Percentiles rank a stretch among this genome's conserved stretches.
Evolutionary conservation across 108 stramenopile species (phyloP).

Genomic region (Fragilariopsis cylindrus): DNA sequence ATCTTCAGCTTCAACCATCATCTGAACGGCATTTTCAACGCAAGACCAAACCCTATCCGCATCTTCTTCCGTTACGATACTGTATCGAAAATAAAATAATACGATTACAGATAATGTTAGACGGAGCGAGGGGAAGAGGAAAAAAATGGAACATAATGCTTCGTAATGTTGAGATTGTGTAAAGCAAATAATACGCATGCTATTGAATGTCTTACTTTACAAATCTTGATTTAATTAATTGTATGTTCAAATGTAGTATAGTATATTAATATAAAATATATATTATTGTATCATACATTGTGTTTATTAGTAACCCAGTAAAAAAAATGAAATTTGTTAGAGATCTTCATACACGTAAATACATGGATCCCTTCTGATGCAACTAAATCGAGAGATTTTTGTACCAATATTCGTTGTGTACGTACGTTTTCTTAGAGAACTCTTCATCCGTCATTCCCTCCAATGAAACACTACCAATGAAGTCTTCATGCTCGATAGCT

Average conservation of each 20-base stretch:
- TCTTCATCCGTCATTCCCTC: slow-evolving; percentile 75
- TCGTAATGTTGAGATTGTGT: too few relatives aligned
- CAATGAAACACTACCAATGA: slow-evolving; percentile 66
- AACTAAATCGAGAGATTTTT: too few relatives aligned
- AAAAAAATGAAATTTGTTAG: too few relatives aligned
- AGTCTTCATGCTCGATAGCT: slow-evolving; percentile 78
- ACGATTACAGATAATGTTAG: background rate
- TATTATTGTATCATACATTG: too few relatives aligned
- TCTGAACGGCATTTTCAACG: slow-evolving; percentile 56
- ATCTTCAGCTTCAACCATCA: slow-evolving; percentile 52
- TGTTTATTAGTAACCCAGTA: too few relatives aligned
- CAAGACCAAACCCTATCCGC: slow-evolving; percentile 70
- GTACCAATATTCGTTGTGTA: background rate
- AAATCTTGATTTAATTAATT: background rate
- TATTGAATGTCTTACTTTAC: background rate
- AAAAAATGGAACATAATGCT: background rate
- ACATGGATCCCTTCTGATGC: too few relatives aligned
- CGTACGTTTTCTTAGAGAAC: slow-evolving; percentile 57
- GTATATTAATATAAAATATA: too few relatives aligned
- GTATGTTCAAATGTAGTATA: too few relatives aligned
- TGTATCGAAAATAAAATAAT: slow-evolving; percentile 12
- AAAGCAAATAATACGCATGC: too few relatives aligned
- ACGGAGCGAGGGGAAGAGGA: background rate
- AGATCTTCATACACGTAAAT: too few relatives aligned
- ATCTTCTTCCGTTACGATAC: slow-evolving; percentile 59